Percentiles rank a stretch among this genome's conserved stretches.
phyloP scores from a whole-genome alignment of 164 flowering plant genomes.

The Stephania japonica region DNA sequence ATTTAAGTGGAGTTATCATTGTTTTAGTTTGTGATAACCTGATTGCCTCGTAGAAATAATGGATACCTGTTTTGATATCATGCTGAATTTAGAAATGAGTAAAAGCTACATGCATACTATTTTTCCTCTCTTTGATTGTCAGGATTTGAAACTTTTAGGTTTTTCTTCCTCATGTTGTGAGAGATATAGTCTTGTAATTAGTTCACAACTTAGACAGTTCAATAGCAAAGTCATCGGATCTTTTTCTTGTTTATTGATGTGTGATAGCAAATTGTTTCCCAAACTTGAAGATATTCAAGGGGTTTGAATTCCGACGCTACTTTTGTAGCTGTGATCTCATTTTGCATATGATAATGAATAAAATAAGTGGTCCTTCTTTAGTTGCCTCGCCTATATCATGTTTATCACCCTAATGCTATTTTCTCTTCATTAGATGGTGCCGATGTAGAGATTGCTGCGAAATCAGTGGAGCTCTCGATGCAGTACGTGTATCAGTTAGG shows the following conservation, averaged over 20 bases:
- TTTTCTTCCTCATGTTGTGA: not conserved
- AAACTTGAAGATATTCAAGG: not conserved
- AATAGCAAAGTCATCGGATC: not conserved
- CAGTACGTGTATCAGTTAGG: slow-evolving; percentile 27
- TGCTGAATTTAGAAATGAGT: not conserved
- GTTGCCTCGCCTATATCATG: not conserved
- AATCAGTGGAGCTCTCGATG: slow-evolving; percentile 42
- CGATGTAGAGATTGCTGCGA: slow-evolving; percentile 29
- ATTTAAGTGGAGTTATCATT: too few species aligned
- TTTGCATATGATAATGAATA: not conserved
- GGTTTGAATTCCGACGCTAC: not conserved
- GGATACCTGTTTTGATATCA: not conserved
- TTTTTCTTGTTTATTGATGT: not conserved
- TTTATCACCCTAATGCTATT: not conserved
- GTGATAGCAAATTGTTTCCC: not conserved
- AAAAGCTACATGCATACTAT: not conserved
- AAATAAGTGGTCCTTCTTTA: not conserved
- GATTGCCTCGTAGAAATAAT: not conserved
- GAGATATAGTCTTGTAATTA: not conserved
- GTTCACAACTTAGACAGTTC: not conserved
- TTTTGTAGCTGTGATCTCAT: not conserved
- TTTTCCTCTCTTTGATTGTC: not conserved
- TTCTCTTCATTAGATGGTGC: slow-evolving; percentile 19
- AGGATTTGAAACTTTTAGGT: not conserved
- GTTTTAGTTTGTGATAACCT: not conserved